phyloP scores from a whole-genome alignment of 768 basidiomycete genomes.

The Kwoniella newhampshirensis region DNA sequence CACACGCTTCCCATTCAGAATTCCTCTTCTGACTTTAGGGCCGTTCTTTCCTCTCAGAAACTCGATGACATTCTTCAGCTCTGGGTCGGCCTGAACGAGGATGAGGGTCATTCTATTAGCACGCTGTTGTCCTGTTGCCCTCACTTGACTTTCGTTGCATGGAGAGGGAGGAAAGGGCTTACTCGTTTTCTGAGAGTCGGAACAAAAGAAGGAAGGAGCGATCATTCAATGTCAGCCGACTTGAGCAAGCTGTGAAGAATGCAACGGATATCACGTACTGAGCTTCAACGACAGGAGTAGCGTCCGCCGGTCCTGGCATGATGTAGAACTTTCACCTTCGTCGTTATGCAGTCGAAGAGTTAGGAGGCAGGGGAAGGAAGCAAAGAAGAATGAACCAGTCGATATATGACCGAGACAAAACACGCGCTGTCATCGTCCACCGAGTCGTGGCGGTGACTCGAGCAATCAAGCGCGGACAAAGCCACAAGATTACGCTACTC shows the following conservation, averaged over 20 bases:
- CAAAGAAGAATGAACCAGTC: conserved; percentile 3
- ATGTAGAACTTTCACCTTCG: not conserved
- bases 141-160: not conserved
- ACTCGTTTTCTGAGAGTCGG: conserved; percentile 38
- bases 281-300: conserved; percentile 44
- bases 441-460: too few species aligned
- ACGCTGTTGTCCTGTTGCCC: too few species aligned
- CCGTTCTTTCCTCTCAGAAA: conserved; percentile 84
- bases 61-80: conserved; percentile 76
- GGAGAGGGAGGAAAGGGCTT: not conserved
- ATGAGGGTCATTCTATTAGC: not conserved
- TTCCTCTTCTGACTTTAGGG: conserved; percentile 84
- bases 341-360: not conserved
- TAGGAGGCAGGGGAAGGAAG: conserved; percentile 8
- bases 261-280: too few species aligned
- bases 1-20: conserved; percentile 86
- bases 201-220: not conserved
- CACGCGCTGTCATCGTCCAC: too few species aligned
- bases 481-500: too few species aligned
- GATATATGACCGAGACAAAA: too few species aligned
- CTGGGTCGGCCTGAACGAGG: conserved; percentile 66
- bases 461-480: too few species aligned
- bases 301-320: conserved; percentile 43
- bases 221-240: conserved; percentile 2
- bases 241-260: too few species aligned